phyloP scores from a whole-genome alignment of 129 eudicot genomes.

The Arctium minus region DNA sequence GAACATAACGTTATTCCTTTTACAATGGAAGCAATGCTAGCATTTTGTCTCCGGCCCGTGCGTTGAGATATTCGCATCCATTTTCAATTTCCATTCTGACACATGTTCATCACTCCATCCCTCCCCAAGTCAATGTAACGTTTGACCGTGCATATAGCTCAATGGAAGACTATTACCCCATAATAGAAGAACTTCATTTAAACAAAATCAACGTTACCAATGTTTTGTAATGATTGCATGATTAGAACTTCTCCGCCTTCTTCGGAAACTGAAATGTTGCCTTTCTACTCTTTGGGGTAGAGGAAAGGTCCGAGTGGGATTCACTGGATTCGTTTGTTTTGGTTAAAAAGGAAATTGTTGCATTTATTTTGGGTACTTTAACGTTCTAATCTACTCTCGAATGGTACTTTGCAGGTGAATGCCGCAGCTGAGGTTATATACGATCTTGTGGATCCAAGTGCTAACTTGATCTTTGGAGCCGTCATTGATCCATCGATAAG shows the following conservation, averaged over 20 bases:
- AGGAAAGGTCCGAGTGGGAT: too few species aligned
- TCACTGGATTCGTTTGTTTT: not conserved
- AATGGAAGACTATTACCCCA: not conserved
- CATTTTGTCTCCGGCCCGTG: too few species aligned
- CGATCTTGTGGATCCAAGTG: conserved; percentile 95
- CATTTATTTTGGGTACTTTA: not conserved
- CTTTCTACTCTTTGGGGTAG: too few species aligned
- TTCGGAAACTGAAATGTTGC: too few species aligned
- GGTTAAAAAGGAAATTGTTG: not conserved
- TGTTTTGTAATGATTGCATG: not conserved
- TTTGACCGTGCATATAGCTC: too few species aligned
- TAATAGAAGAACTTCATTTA: not conserved
- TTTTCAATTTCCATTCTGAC: too few species aligned
- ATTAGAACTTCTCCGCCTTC: too few species aligned
- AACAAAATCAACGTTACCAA: not conserved
- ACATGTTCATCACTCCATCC: too few species aligned
- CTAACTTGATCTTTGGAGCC: conserved; percentile 90
- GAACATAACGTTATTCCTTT: too few species aligned
- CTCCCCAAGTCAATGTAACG: not conserved
- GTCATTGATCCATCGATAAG: conserved; percentile 81
- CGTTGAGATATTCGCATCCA: too few species aligned
- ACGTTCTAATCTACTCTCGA: not conserved
- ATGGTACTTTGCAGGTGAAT: conserved; percentile 63
- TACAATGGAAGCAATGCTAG: too few species aligned
- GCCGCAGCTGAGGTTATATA: conserved; percentile 97